Base-by-base conservation (phyloP, 768 basidiomycete genomes). In the Rhodotorula sphaerocarpa region DNA sequence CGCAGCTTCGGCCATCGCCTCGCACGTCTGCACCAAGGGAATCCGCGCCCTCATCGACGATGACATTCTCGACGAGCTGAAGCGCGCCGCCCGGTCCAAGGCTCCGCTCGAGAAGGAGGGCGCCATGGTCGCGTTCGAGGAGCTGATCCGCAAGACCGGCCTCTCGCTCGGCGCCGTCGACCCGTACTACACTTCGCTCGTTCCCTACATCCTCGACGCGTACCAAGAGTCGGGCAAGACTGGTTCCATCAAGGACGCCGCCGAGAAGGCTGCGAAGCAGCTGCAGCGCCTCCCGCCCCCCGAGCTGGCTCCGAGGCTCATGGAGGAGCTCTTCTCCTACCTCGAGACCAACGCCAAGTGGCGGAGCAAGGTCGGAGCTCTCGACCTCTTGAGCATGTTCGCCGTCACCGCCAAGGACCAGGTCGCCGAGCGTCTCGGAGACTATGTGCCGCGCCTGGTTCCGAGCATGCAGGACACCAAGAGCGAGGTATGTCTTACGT, bases 201-300 rank as follows among this genome's bases (percentile, higher is more conserved):
- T 96, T 56, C 81, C 88, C 23, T 71, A 84, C 44, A 75, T 96
- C 55, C 86, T 86, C 75, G 87, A 91, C 56, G 80, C 91, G 43
- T 85, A 87, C 76, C 86, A 87, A 80, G 93, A 97, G 75, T 92
- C 93, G 75, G 90, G 90, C 65, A 93, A 97, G 75, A 93, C 95
- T 75, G 90, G 91, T 56, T 86, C 90, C 33, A 90, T 96, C 66
- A 84, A 90, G 59, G 75, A 76, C 50, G 88, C 90, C 18, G 87
- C 91, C n/a, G 76, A 83, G 15, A 75, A 82, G 18, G 89, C 92
- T 18, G 81, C 85, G 70, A 92, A 90, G 75, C 79, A 86, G 41
- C 85, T 95, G 74, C 76, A 93, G 63, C 88, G 88, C 73, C 81
- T 86, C 48, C 83, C 84, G 61, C 89, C 91, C 42, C 84, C 90